Percentiles rank a stretch among this genome's conserved stretches.
phyloP scores from a whole-genome alignment of 352 stramenopile species.

The Halophytophthora batemanensis region DNA sequence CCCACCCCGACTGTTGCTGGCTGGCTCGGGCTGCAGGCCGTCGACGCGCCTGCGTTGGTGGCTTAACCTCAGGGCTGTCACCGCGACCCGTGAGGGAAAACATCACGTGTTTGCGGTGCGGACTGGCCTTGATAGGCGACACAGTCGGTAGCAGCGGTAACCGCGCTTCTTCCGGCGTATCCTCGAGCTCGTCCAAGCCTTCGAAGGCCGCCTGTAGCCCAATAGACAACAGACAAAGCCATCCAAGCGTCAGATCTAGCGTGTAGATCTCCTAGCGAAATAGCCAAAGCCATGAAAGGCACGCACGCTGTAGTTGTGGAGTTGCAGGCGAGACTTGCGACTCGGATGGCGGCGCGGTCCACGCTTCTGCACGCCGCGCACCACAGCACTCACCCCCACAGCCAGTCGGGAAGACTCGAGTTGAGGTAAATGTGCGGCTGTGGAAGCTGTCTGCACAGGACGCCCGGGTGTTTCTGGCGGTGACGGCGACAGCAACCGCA shows the following conservation, averaged over 20 bases:
- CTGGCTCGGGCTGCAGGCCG: conserved; percentile 11
- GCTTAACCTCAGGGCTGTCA: not conserved
- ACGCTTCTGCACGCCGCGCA: conserved; percentile 48
- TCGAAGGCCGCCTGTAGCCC: conserved; percentile 17
- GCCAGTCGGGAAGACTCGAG: conserved; percentile 52
- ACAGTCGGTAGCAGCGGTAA: conserved; percentile 41
- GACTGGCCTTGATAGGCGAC: conserved; percentile 52
- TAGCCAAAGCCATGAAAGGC: not conserved
- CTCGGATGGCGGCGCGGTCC: conserved; percentile 45
- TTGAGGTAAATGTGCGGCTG: conserved; percentile 35
- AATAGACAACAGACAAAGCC: too few species aligned
- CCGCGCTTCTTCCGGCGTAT: not conserved
- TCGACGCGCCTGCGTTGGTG: conserved; percentile 14
- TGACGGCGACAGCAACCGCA: conserved; percentile 1
- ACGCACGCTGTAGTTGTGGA: conserved; percentile 65
- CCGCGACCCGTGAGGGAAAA: conserved; percentile 25
- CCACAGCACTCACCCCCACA: conserved; percentile 49
- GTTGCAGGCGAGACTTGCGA: conserved; percentile 45
- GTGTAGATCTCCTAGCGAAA: not conserved
- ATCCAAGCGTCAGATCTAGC: not conserved
- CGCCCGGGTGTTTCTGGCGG: conserved; percentile 16
- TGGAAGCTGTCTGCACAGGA: conserved; percentile 29
- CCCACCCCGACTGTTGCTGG: conserved; percentile 16
- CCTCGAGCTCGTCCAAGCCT: not conserved
- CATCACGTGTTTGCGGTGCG: conserved; percentile 35